Conservation (phyloP, 164 flowering plant species). For the Piper longum region DNA sequence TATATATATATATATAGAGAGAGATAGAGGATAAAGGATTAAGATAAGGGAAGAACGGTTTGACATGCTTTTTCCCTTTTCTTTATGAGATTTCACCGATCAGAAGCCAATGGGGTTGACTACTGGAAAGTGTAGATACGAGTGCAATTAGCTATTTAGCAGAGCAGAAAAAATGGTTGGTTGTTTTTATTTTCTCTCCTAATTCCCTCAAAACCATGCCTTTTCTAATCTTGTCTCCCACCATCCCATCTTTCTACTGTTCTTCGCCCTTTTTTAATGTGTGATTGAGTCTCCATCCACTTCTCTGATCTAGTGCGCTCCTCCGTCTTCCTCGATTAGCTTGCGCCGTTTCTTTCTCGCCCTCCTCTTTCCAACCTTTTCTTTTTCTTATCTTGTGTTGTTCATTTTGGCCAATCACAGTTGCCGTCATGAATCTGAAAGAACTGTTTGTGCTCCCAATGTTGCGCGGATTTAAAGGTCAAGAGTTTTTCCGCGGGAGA, state of each 20-base stretch:
- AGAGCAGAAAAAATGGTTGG: background rate
- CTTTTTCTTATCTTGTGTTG: background rate
- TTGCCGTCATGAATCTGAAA: too few relatives aligned
- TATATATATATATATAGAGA: background rate
- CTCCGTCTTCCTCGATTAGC: background rate
- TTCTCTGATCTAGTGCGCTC: background rate
- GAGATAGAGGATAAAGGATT: background rate
- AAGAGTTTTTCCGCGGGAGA: too few relatives aligned
- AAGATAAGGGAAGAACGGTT: background rate
- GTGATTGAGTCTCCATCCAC: background rate
- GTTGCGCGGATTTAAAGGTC: too few relatives aligned
- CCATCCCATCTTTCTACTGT: conserved; percentile 12
- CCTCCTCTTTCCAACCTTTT: background rate
- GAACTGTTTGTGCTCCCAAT: too few relatives aligned
- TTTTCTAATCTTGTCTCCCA: conserved; percentile 24
- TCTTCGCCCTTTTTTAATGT: background rate
- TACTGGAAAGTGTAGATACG: conserved; percentile 18
- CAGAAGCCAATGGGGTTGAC: conserved; percentile 15
- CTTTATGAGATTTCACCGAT: background rate
- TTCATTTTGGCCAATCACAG: background rate
- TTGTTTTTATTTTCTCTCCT: background rate
- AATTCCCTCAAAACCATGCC: conserved; percentile 13
- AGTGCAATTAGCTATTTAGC: background rate
- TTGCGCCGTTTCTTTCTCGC: conserved; percentile 1
- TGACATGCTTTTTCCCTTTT: background rate